Base-by-base conservation (phyloP, 768 basidiomycete species). In the Tylopilus sp. region DNA sequence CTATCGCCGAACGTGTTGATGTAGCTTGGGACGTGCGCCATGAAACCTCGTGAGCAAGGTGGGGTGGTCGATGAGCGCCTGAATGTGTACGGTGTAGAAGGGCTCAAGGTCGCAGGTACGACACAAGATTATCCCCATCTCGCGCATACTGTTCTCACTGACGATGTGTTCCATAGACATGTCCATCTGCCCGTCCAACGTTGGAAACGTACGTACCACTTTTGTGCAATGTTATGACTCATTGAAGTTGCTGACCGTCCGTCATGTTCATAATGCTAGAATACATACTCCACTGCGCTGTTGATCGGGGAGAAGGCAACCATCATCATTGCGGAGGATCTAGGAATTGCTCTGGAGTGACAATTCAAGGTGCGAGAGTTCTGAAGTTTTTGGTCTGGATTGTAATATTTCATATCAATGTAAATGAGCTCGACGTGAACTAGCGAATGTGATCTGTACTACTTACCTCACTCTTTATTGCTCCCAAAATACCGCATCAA, bases 1-100 rank as follows among this genome's bases (percentile, higher is more conserved):
- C 11, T n/a, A 9, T 16, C 50, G n/a, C 56, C n/a, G 17, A 10
- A 25, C 2, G 2, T 5, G 7, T 29, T 21, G 1, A 41, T 22
- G 2, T 22, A 85, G 83, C 71, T 83, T 5, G 85, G 85, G 33
- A 87, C 85, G 0, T 86, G 84, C 51, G 78, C 84, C 0, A 87
- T 87, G 86, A 85, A 85, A 64, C 76, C 82, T 1, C 76, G 78
- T 2, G 74, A 79, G 10, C 49, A 76, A 29, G 77, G 76, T 1
- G 87, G 85, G 5, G 86, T 89, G 10, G 83, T 88, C 7, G 84
- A 88, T 58, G 50, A 75, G 4, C 71, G 71, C 28, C 63, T 87
- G 42, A 83, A 83, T 52, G 85, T 87, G 10, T 85, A 87, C 55
- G 83, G 84, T 0, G 76, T 83, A 2, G 52, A 72, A 50, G 74